A percentile compares a stretch with the other conserved stretches of the same genome.
These are phyloP conservation scores for Fusarium azukiicola DNA, from an alignment of 2,329 filamentous ascomycete species.

Conservation along the genomic window DNA sequence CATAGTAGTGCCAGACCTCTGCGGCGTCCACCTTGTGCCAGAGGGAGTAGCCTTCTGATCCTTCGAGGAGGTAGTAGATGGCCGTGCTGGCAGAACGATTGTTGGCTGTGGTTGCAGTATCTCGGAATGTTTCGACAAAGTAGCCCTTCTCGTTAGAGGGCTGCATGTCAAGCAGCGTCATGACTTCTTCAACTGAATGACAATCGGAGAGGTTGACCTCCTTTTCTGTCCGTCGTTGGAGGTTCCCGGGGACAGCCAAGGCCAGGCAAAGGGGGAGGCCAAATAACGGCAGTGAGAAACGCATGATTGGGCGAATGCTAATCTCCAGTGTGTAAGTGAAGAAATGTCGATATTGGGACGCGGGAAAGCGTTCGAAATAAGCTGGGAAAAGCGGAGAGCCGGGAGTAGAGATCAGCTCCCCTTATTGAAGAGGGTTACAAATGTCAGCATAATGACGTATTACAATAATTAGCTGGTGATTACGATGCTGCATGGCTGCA, in stretches of 20 bases:
- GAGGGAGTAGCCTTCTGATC: slow-evolving; percentile 64
- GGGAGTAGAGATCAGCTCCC: not conserved
- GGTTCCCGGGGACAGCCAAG: slow-evolving; percentile 21
- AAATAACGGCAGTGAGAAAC: not conserved
- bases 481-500: slow-evolving; percentile 3
- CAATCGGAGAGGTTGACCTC: slow-evolving; percentile 1
- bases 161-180: slow-evolving; percentile 65
- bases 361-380: not conserved
- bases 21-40: slow-evolving; percentile 73
- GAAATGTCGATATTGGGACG: not conserved
- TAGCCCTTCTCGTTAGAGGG: slow-evolving; percentile 73
- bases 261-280: slow-evolving; percentile 28
- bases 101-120: slow-evolving; percentile 54
- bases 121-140: slow-evolving; percentile 70
- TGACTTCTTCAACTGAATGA: slow-evolving; percentile 65
- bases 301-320: not conserved
- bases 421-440: not conserved
- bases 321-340: not conserved
- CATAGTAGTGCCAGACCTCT: slow-evolving; percentile 77
- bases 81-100: slow-evolving; percentile 69
- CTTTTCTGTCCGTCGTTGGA: slow-evolving; percentile 3
- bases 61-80: slow-evolving; percentile 76
- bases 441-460: slow-evolving; percentile 10
- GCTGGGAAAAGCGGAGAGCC: not conserved
- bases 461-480: not conserved